These are phyloP conservation scores for Scheffersomyces cryptocercus DNA, from an alignment of 1,139 yeast species.

Conservation along the genomic window DNA sequence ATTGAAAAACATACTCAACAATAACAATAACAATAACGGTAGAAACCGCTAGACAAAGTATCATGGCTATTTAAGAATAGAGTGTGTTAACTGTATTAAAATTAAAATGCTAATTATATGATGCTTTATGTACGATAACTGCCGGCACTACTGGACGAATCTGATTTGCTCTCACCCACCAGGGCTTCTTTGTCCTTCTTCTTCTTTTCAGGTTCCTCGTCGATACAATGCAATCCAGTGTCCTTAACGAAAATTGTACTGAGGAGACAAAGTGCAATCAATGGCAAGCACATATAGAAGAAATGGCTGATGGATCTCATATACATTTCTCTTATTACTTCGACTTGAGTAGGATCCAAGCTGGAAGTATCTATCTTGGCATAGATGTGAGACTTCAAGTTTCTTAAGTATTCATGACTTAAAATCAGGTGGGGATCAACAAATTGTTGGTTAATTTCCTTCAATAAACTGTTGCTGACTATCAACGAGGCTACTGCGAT, in stretches of 20 bases:
- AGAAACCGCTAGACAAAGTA: too few species aligned
- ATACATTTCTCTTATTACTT: constrained; percentile 15
- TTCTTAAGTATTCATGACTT: constrained; percentile 9
- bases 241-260: constrained; percentile 16
- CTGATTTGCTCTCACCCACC: neutral
- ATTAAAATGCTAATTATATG: too few species aligned
- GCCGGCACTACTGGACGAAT: neutral
- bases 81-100: too few species aligned
- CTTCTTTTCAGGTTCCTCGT: constrained; percentile 12
- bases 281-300: constrained; percentile 18
- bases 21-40: too few species aligned
- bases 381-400: constrained; percentile 16
- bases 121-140: too few species aligned
- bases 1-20: constrained; percentile 1
- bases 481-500: constrained; percentile 19
- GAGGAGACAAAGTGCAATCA: constrained; percentile 17
- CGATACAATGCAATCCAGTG: constrained; percentile 20
- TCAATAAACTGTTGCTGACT: constrained; percentile 16
- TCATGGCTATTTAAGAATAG: too few species aligned
- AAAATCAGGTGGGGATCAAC: constrained; percentile 5
- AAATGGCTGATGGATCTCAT: constrained; percentile 17
- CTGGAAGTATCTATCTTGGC: constrained; percentile 11
- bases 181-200: neutral
- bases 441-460: constrained; percentile 10
- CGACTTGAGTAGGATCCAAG: constrained; percentile 11